Percentiles rank a stretch among this genome's conserved stretches.
Conservation (phyloP, 139 green algal genomes). For the Picocystis salinarum region DNA sequence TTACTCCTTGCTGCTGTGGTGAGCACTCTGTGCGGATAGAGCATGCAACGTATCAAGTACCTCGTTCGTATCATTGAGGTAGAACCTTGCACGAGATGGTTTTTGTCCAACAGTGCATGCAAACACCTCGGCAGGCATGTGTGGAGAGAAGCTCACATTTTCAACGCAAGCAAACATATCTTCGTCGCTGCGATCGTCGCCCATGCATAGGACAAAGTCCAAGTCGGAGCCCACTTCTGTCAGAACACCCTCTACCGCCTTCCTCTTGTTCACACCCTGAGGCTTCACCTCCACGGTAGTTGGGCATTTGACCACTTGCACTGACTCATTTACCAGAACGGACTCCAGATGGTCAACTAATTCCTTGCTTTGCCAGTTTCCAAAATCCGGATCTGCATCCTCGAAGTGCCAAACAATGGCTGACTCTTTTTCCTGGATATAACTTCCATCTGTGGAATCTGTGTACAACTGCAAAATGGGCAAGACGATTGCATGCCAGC, state of each 20-base stretch:
- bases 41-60: constrained; percentile 34
- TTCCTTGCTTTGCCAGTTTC: constrained; percentile 94
- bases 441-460: constrained; percentile 83
- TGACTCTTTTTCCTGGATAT: constrained; percentile 82
- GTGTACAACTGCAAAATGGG: constrained; percentile 50
- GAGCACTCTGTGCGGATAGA: too few relatives aligned
- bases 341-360: constrained; percentile 92
- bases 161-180: constrained; percentile 94
- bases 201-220: constrained; percentile 90
- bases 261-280: constrained; percentile 60
- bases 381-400: constrained; percentile 92
- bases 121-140: constrained; percentile 45
- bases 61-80: constrained; percentile 81
- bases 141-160: constrained; percentile 27
- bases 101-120: constrained; percentile 91
- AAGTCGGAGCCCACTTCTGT: constrained; percentile 4
- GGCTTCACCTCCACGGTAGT: constrained; percentile 88
- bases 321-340: constrained; percentile 71
- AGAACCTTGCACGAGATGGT: constrained; percentile 71
- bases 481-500: constrained; percentile 10
- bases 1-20: too few relatives aligned
- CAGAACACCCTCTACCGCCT: constrained; percentile 50
- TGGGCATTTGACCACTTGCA: constrained; percentile 62
- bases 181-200: constrained; percentile 94
- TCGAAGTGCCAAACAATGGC: constrained; percentile 83